phyloP scores from a whole-genome alignment of 2,329 filamentous ascomycete genomes.

The Aureobasidium sp. region DNA sequence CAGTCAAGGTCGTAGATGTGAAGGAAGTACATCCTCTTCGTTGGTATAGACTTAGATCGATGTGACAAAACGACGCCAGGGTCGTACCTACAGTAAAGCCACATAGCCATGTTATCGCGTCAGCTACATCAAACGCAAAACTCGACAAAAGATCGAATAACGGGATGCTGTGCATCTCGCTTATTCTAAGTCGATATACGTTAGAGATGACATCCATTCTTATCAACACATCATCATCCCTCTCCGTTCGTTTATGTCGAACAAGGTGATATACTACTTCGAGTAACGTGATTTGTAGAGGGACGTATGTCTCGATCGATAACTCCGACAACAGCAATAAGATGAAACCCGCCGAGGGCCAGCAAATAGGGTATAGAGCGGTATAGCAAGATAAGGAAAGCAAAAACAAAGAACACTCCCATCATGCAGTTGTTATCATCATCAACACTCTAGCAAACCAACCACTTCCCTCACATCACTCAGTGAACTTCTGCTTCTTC shows the following conservation, averaged over 20 bases:
- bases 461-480: background rate
- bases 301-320: background rate
- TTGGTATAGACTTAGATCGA: too few species aligned
- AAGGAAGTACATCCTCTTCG: too few species aligned
- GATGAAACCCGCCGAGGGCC: background rate
- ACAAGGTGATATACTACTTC: too few species aligned
- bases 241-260: too few species aligned
- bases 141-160: too few species aligned
- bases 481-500: slow-evolving; percentile 15
- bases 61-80: background rate
- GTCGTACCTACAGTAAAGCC: background rate
- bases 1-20: too few species aligned
- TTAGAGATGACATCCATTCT: too few species aligned
- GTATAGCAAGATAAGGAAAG: background rate
- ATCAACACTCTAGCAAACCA: background rate
- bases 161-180: too few species aligned
- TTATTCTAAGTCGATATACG: too few species aligned
- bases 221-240: too few species aligned
- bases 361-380: slow-evolving; percentile 7
- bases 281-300: too few species aligned
- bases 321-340: background rate
- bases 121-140: too few species aligned
- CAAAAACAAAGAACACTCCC: background rate
- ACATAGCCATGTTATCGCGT: background rate
- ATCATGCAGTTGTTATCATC: background rate